Evolutionary conservation across 2,329 filamentous ascomycete species (phyloP).

Genomic region (Colletotrichum trifolii): DNA sequence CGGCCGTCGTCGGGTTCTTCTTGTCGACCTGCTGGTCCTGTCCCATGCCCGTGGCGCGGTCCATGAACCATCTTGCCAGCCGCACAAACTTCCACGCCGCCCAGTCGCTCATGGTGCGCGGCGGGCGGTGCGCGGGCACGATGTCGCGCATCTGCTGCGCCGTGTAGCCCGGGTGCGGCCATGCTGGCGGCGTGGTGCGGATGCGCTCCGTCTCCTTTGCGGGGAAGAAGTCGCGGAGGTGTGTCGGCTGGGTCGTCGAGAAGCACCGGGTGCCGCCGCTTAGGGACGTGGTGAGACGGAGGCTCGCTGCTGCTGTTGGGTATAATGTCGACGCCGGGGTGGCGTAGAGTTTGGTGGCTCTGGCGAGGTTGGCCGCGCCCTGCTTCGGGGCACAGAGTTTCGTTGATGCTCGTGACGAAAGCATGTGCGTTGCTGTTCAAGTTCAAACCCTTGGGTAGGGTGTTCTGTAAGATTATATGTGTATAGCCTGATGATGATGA

Average conservation of each 20-base stretch:
- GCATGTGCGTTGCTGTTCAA: constrained; percentile 39
- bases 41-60: constrained; percentile 78
- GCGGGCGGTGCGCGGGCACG: constrained; percentile 79
- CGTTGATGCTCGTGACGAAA: constrained; percentile 41
- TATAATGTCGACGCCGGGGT: constrained; percentile 29
- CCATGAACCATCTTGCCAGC: constrained; percentile 81
- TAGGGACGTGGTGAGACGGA: constrained; percentile 45
- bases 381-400: constrained; percentile 43
- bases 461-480: not conserved
- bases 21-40: constrained; percentile 77
- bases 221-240: constrained; percentile 72
- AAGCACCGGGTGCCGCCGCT: constrained; percentile 48
- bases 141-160: constrained; percentile 82
- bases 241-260: constrained; percentile 59
- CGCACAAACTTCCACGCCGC: constrained; percentile 82
- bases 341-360: constrained; percentile 36
- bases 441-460: not conserved
- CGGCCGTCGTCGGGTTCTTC: constrained; percentile 64
- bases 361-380: constrained; percentile 40
- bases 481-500: constrained; percentile 1
- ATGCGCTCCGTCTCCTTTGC: constrained; percentile 70
- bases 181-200: constrained; percentile 71
- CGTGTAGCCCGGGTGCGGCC: constrained; percentile 80
- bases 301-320: constrained; percentile 34
- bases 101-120: constrained; percentile 79